These are phyloP conservation scores for Coemansia reversa DNA, from an alignment of 192 early-diverging fungal genomes.

Conservation along the genomic window DNA sequence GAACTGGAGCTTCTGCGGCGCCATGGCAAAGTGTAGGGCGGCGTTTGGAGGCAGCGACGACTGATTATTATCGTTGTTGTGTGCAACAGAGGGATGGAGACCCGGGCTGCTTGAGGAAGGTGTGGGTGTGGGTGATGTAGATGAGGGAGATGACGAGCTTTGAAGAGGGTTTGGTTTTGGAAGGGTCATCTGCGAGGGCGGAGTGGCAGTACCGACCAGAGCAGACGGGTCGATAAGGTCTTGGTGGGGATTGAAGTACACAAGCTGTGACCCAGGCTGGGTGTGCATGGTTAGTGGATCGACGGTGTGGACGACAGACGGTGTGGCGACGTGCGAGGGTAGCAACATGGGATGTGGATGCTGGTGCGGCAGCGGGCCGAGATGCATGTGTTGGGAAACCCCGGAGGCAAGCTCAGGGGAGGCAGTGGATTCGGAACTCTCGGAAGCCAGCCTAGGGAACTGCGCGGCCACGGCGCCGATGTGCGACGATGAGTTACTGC, in stretches of 20 bases:
- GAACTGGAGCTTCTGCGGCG: conserved; percentile 50
- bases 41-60: conserved; percentile 10
- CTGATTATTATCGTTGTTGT: neutral
- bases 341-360: conserved; percentile 5
- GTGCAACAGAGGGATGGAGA: conserved; percentile 10
- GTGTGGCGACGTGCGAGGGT: neutral
- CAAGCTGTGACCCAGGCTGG: conserved; percentile 6
- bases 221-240: conserved; percentile 41
- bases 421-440: conserved; percentile 43
- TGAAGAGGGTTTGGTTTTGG: conserved; percentile 25
- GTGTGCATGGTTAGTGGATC: neutral
- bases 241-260: conserved; percentile 15
- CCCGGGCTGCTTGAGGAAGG: conserved; percentile 30
- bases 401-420: conserved; percentile 42
- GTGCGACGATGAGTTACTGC: conserved; percentile 9
- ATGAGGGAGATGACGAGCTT: conserved; percentile 22
- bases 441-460: conserved; percentile 41
- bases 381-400: conserved; percentile 10
- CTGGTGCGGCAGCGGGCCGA: conserved; percentile 2
- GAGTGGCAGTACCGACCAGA: conserved; percentile 17
- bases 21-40: conserved; percentile 36
- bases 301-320: neutral
- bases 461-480: conserved; percentile 10
- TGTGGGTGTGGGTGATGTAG: conserved; percentile 48
- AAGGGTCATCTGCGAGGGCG: conserved; percentile 23